phyloP scores from a whole-genome alignment of 345 rosid species.

The Bruguiera gymnorhiza region DNA sequence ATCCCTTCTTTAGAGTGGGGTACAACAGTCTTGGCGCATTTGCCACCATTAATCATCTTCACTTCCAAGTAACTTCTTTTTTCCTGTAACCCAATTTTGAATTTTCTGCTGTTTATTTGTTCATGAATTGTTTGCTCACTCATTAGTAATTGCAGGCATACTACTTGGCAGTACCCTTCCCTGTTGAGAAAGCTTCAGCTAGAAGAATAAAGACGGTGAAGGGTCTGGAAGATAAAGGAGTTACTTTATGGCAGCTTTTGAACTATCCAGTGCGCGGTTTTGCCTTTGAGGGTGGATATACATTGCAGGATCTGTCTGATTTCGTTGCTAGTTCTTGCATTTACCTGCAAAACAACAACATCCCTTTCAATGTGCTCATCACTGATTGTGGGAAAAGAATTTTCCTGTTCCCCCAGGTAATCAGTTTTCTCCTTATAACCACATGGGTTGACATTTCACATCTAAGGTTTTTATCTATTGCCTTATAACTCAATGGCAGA shows the following conservation, averaged over 20 bases:
- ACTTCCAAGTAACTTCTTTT: background rate
- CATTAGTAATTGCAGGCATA: background rate
- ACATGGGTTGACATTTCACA: background rate
- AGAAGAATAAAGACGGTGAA: background rate
- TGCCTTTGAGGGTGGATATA: background rate
- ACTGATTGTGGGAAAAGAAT: conserved; percentile 4
- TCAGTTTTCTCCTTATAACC: background rate
- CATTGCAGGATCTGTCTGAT: conserved; percentile 1
- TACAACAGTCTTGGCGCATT: conserved; percentile 3
- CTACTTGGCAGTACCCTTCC: conserved; percentile 1
- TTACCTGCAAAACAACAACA: background rate
- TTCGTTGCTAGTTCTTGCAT: conserved; percentile 1
- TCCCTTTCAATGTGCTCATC: conserved; percentile 2
- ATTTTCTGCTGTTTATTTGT: background rate
- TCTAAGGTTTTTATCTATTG: too few species aligned
- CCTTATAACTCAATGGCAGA: too few species aligned
- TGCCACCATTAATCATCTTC: background rate
- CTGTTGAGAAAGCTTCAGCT: background rate
- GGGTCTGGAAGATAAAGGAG: background rate
- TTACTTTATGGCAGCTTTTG: background rate
- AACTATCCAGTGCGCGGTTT: background rate
- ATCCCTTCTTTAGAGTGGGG: background rate
- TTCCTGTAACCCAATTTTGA: background rate
- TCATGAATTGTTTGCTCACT: background rate
- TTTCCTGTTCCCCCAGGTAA: conserved; percentile 4